Evolutionary conservation across 1,284 basidiomycete species (phyloP), one percentile per base, ranked within the genome.

Genomic region (Puccinia coronata): DNA sequence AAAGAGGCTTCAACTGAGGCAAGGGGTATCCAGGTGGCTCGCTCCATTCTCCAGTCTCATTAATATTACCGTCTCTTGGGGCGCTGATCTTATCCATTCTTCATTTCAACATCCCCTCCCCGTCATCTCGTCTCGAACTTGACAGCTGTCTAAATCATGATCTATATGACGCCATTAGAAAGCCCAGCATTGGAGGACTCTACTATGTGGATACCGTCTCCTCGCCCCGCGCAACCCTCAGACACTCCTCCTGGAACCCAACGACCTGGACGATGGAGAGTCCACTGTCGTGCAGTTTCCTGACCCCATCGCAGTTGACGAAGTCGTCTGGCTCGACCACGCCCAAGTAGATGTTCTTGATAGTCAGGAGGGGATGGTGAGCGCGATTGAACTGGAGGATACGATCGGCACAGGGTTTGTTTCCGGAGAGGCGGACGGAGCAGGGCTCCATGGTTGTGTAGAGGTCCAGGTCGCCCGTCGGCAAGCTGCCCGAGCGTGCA

Each of bases 401-500:
- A 18, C 93, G 93, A 83, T 95, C 90, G 18, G 93, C 92, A 86
- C 97, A 99, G 0, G 95, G 92, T 0, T 91, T 87, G 49, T 97
- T 89, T 0, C 96, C 95, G 0, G 93, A 96, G 14, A 94, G 92
- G 77, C 97, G 89, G 41, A 93, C 87, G 2, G 94, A 96, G 86
- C 97, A 99, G 16, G 97, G 97, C 86, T 99, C 97, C 89, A 99
- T 91, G 0, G 96, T 99, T 0, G 96, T 97, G 85, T 96, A 99
- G 82, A 95, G 90, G 84, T 93, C 91, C 36, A 91, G 88, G 59
- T 88, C 87, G 12, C 87, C 82, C 9, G 88, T 87, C 72, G 80
- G 20, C 39, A 67, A n/a, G n/a, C n/a, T 67, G 28, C 36, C 28
- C 23, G 63, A 23, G 20, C 47, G n/a, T n/a, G n/a, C n/a, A n/a